These are phyloP conservation scores for Paxillus ammoniavirescens DNA, from an alignment of 768 basidiomycete species.

Conservation along the genomic window DNA sequence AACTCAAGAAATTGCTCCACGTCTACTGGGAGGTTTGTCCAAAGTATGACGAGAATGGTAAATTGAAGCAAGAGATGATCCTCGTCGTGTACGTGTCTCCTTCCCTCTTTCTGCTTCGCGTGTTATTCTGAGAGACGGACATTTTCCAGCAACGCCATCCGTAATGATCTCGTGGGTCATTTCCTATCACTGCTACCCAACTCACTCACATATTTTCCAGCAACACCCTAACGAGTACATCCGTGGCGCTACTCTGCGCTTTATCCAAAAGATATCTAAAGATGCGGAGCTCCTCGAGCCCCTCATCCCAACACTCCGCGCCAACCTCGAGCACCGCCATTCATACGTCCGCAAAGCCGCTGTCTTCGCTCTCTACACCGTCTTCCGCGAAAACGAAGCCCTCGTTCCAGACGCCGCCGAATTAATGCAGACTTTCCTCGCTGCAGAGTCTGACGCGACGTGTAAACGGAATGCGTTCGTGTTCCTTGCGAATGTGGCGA, in stretches of 20 bases:
- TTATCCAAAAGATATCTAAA: constrained; percentile 92
- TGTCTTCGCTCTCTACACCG: constrained; percentile 92
- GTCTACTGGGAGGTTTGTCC: constrained; percentile 99
- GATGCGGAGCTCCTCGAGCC: constrained; percentile 95
- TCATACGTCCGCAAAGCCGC: constrained; percentile 98
- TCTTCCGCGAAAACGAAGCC: constrained; percentile 91
- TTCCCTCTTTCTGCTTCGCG: constrained; percentile 3
- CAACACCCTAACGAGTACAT: constrained; percentile 99
- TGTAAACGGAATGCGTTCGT: constrained; percentile 98
- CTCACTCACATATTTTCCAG: constrained; percentile 34
- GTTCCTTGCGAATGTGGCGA: constrained; percentile 82
- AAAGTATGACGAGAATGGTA: constrained; percentile 94
- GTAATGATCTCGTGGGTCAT: constrained; percentile 75
- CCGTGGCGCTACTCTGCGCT: constrained; percentile 94
- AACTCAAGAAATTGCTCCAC: constrained; percentile 93
- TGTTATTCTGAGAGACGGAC: constrained; percentile 43
- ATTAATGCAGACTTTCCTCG: constrained; percentile 93
- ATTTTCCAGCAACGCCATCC: no score
- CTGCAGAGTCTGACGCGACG: constrained; percentile 92
- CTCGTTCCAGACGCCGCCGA: constrained; percentile 97
- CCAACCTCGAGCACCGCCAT: constrained; percentile 96
- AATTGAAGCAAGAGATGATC: constrained; percentile 99
- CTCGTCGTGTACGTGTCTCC: constrained; percentile 80
- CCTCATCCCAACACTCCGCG: constrained; percentile 87
- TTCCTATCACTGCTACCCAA: neutral